These are phyloP conservation scores for Globisporangium paroecandrum DNA, from an alignment of 352 stramenopile genomes.

Conservation along the genomic window DNA sequence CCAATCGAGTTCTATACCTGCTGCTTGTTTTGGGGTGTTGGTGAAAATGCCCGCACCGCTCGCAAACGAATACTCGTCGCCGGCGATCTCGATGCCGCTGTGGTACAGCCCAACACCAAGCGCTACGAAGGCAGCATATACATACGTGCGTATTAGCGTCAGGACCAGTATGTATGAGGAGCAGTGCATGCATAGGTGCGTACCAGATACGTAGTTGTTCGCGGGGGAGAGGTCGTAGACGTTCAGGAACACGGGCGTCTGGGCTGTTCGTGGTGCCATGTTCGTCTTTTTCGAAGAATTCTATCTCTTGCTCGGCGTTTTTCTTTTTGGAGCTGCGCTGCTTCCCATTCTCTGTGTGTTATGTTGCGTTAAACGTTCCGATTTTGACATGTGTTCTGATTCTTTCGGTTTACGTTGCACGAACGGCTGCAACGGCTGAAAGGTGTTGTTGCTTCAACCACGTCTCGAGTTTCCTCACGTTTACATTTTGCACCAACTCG, in stretches of 20 bases:
- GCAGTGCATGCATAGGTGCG: conserved; percentile 4
- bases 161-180: conserved; percentile 11
- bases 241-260: conserved; percentile 86
- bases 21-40: conserved; percentile 53
- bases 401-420: too few species aligned
- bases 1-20: conserved; percentile 29
- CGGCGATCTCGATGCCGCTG: conserved; percentile 90
- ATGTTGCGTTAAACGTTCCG: neutral
- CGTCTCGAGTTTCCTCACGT: too few species aligned
- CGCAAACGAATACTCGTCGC: conserved; percentile 92
- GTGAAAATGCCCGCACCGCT: conserved; percentile 90
- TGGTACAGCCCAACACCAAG: conserved; percentile 91
- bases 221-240: conserved; percentile 91
- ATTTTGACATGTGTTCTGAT: too few species aligned
- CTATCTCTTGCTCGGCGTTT: neutral
- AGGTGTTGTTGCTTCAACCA: too few species aligned
- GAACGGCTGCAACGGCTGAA: too few species aligned
- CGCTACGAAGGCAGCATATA: conserved; percentile 18
- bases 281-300: conserved; percentile 9
- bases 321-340: neutral
- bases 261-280: conserved; percentile 41
- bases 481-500: too few species aligned
- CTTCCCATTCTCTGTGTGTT: neutral
- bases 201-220: conserved; percentile 87
- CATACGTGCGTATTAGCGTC: conserved; percentile 17